Conservation (phyloP, 2,329 filamentous ascomycete species). For the Rugonectria rugulosa region DNA sequence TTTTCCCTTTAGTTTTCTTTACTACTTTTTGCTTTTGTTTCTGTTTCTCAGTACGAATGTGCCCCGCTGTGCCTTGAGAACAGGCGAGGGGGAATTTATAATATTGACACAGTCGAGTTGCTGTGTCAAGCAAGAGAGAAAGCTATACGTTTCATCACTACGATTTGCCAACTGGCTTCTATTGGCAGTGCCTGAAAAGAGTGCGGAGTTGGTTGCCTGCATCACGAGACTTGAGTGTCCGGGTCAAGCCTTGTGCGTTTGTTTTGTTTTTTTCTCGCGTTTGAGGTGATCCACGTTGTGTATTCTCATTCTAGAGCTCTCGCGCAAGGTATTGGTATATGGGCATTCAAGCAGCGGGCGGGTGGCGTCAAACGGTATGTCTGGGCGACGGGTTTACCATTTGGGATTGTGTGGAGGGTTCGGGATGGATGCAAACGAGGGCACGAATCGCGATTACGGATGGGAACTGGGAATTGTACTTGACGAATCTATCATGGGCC, state of each 20-base stretch:
- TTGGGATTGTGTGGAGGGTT: slow-evolving; percentile 31
- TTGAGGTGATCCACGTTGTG: slow-evolving; percentile 22
- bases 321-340: slow-evolving; percentile 21
- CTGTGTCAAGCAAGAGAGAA: slow-evolving; percentile 1
- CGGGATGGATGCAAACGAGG: slow-evolving; percentile 34
- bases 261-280: slow-evolving; percentile 21
- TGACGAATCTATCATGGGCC: slow-evolving; percentile 38
- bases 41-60: slow-evolving; percentile 1
- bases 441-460: slow-evolving; percentile 38
- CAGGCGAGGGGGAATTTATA: slow-evolving; percentile 25
- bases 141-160: slow-evolving; percentile 6
- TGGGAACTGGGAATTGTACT: slow-evolving; percentile 33
- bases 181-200: slow-evolving; percentile 1
- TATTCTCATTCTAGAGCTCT: slow-evolving; percentile 24
- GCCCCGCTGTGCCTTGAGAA: slow-evolving; percentile 26
- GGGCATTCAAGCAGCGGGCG: slow-evolving; percentile 20
- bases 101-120: slow-evolving; percentile 33
- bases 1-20: slow-evolving; percentile 36
- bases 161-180: background rate
- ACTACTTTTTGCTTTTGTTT: slow-evolving; percentile 25
- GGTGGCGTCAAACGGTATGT: slow-evolving; percentile 22
- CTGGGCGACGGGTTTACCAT: slow-evolving; percentile 28
- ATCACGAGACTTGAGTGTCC: slow-evolving; percentile 2
- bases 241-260: slow-evolving; percentile 15
- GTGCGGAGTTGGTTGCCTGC: background rate